Evolutionary conservation across 2,329 filamentous ascomycete species (phyloP), one percentile per base, ranked within the genome.

Genomic region (Pyricularia sp.): DNA sequence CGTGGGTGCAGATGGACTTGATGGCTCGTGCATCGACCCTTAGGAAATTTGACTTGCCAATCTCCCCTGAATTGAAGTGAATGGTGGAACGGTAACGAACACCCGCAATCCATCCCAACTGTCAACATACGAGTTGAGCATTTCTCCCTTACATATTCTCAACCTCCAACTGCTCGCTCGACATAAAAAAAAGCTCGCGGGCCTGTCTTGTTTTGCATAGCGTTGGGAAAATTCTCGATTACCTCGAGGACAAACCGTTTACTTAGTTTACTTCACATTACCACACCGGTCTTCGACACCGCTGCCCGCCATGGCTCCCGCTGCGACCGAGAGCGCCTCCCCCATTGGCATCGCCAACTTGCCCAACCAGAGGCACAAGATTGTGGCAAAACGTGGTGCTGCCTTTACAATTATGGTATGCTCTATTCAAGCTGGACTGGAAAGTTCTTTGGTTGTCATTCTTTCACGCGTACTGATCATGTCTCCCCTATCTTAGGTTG

Each of bases 341-440:
- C 86, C 86, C 76, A 90, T 91, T 86, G 88, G 88, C 81, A 91
- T 91, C 83, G 88, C 88, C 82, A 90, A 91, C 81, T 82, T 90
- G 77, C 88, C 88, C 75, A 90, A 90, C 83, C 88, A 90, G 84
- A 85, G 88, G 77, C 88, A 91, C 83, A 91, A 91, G 83, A 91
- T 91, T 78, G 88, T 91, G 77, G 86, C 85, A 72, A 89, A 91
- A 83, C 91, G 96, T 83, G 95, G 95, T 83, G 96, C 95, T 78
- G 92, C 94, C 78, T 99, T 99, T 84, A 99, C 95, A 73, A 97
- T 99, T 78, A 99, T 99, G 95, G 95, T 97, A 68, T 26, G 59
- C 26, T 28, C 20, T 7, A 28, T 17, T 17, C 23, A 14, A 63
- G 25, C 1, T 30, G 67, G 11, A 33, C n/a, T 25, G 9, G 85